These are phyloP conservation scores for Coprinopsis sp. DNA, from an alignment of 768 basidiomycete genomes.

Conservation along the genomic window DNA sequence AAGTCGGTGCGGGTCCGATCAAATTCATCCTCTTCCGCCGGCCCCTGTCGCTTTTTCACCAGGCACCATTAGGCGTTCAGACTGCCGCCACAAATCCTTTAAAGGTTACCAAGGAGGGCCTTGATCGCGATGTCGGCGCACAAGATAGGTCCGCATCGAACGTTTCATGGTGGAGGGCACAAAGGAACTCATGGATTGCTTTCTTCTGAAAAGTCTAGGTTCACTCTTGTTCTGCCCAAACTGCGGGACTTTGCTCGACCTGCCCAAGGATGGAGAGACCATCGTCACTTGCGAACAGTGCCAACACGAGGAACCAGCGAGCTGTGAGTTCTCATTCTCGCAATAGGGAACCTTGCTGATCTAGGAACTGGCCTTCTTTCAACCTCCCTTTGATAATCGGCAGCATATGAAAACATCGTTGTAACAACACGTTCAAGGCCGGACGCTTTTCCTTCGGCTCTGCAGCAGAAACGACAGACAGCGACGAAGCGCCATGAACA, in stretches of 20 bases:
- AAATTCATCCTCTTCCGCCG: too few relatives aligned
- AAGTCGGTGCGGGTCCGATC: not conserved
- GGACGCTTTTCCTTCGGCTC: constrained; percentile 87
- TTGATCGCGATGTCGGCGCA: constrained; percentile 16
- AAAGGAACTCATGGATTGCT: not conserved
- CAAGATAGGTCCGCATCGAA: constrained; percentile 34
- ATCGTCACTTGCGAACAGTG: constrained; percentile 88
- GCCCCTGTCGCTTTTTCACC: too few relatives aligned
- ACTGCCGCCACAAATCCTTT: not conserved
- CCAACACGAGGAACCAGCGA: constrained; percentile 78
- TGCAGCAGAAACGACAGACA: constrained; percentile 86
- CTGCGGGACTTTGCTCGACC: constrained; percentile 84
- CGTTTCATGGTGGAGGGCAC: not conserved
- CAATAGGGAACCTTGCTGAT: not conserved
- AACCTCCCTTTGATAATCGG: too few relatives aligned
- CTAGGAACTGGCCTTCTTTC: too few relatives aligned
- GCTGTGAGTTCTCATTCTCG: constrained; percentile 53
- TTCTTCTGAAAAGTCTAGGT: constrained; percentile 44
- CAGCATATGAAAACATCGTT: constrained; percentile 89
- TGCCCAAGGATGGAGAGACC: constrained; percentile 71
- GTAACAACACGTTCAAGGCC: constrained; percentile 89
- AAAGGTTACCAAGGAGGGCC: not conserved
- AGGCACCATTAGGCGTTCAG: too few relatives aligned
- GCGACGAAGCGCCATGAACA: constrained; percentile 76
- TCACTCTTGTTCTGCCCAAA: constrained; percentile 92